phyloP scores from a whole-genome alignment of 768 basidiomycete species.

The Cystofilobasidium capitatum region DNA sequence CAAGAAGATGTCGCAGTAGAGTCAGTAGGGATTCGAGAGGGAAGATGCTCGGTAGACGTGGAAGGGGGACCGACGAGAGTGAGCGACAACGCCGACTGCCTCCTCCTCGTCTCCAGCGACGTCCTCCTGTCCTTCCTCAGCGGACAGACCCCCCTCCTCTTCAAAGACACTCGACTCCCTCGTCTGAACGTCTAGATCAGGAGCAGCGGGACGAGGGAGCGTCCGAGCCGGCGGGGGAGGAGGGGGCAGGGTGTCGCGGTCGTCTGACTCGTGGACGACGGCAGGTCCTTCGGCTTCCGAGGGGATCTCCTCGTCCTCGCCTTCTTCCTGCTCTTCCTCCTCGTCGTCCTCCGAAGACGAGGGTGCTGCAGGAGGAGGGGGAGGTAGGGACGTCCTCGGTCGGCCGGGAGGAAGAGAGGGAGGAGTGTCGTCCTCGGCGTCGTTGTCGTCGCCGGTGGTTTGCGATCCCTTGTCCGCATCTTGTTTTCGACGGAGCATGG shows the following conservation, averaged over 20 bases:
- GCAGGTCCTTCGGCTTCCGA: neutral
- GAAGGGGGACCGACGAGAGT: conserved; percentile 20
- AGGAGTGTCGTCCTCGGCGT: conserved; percentile 1
- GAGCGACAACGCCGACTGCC: conserved; percentile 17
- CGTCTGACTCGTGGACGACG: neutral
- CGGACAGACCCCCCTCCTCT: conserved; percentile 13
- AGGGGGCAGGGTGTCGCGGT: no score
- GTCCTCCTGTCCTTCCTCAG: conserved; percentile 26
- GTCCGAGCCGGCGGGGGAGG: neutral
- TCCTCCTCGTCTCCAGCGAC: neutral
- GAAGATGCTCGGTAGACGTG: conserved; percentile 24
- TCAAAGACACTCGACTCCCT: neutral
- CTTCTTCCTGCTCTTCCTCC: conserved; percentile 25
- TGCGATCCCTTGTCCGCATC: neutral
- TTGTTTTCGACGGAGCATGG: no score
- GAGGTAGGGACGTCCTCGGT: conserved; percentile 9
- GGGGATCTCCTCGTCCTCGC: conserved; percentile 25
- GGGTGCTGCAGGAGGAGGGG: neutral
- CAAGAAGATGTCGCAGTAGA: no score
- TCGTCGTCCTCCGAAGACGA: conserved; percentile 11
- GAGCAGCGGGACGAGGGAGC: neutral
- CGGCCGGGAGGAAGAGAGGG: conserved; percentile 26
- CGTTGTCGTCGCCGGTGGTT: neutral
- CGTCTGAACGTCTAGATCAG: neutral
- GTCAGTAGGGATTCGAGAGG: conserved; percentile 1